These are phyloP conservation scores for Saitozyma sp. DNA, from an alignment of 768 basidiomycete species.

Conservation along the genomic window DNA sequence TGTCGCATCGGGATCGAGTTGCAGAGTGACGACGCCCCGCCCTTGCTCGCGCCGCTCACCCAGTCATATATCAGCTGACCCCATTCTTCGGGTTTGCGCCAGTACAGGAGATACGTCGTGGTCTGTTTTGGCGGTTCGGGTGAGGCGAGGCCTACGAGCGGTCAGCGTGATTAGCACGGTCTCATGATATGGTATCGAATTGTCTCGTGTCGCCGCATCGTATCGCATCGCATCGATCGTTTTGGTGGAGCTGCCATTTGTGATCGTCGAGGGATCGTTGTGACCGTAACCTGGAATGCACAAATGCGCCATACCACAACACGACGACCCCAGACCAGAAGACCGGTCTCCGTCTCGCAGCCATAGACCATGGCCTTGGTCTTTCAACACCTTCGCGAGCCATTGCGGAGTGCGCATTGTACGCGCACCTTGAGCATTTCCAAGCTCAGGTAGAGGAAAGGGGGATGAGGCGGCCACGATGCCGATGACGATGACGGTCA, in stretches of 20 bases:
- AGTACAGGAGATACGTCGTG: slow-evolving; percentile 51
- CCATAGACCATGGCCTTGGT: too few relatives aligned
- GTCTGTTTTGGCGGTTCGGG: slow-evolving; percentile 48
- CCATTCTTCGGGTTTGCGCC: slow-evolving; percentile 56
- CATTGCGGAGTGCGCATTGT: too few relatives aligned
- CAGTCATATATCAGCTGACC: slow-evolving; percentile 53
- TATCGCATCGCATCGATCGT: too few relatives aligned
- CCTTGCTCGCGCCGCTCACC: slow-evolving; percentile 37
- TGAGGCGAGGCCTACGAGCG: slow-evolving; percentile 30
- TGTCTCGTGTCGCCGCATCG: too few relatives aligned
- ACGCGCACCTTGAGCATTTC: too few relatives aligned
- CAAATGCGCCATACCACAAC: neutral
- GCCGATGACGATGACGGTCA: neutral
- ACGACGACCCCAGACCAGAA: too few relatives aligned
- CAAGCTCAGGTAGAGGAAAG: neutral
- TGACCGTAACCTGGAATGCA: neutral
- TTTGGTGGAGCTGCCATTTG: too few relatives aligned
- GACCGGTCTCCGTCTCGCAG: too few relatives aligned
- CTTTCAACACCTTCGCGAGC: too few relatives aligned
- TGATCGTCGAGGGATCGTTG: neutral
- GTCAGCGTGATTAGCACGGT: too few relatives aligned
- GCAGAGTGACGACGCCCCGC: neutral
- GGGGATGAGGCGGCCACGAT: neutral
- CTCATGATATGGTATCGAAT: too few relatives aligned
- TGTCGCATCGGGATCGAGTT: neutral